Evolutionary conservation across 352 stramenopile genomes (phyloP), one percentile per base, ranked within the genome.

Genomic region (Peronospora tabacina): DNA sequence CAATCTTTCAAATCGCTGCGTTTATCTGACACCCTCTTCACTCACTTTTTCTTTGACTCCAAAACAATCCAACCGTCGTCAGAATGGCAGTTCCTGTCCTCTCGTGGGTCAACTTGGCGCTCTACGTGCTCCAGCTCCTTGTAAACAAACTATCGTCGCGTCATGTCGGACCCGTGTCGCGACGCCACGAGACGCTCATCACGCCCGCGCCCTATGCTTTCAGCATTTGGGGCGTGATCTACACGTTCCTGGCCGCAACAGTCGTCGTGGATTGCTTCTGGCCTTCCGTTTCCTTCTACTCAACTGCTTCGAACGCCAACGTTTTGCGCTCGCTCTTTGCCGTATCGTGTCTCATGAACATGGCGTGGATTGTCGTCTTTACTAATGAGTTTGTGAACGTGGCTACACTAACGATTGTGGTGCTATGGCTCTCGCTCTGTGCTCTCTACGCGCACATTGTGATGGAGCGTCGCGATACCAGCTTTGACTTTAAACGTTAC

Each of bases 211-310:
- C 68, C 20, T 85, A 78, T 59, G 76, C 75, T 30, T 91, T 91
- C 54, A 68, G 72, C 33, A 89, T 91, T 63, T 91, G 81, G 77
- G 67, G 77, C 1, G 47, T 91, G 38, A 91, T 91, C 61, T 89
- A 91, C 66, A 48, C 56, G 37, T 64, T 78, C 65, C 62, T 91
- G 58, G 66, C 71, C n/a, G 52, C 81, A 7, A 73, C 63, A 7
- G 70, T 88, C 5, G 54, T 82, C 20, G 61, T 81, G 12, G 81
- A 91, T 67, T 87, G 75, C 61, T 68, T 78, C 42, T 82, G 62
- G 55, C 63, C 81, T 22, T 66, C 73, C 29, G 61, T 71, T 34
- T 85, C 71, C 20, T 65, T 89, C 43, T 87, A 75, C 57, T 54
- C 22, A n/a, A 54, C 39, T n/a, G 50, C 73, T 7, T 20, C 66